Conservation (phyloP, 1,284 basidiomycete genomes). For the Boletus coffeatus region DNA sequence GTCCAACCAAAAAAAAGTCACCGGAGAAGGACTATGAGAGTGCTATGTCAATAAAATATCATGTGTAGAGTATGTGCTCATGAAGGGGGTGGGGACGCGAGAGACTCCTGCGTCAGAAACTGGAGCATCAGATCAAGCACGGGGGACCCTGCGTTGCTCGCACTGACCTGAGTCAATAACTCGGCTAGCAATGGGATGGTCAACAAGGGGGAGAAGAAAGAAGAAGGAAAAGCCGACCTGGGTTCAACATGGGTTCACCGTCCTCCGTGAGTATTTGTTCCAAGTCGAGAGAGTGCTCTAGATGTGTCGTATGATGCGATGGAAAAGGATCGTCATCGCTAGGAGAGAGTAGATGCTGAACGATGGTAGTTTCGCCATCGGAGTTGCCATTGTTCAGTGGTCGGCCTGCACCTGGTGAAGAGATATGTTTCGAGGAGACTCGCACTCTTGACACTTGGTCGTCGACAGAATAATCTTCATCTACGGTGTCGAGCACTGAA, state of each 20-base stretch:
- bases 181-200: constrained; percentile 38
- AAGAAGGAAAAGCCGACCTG: constrained; percentile 41
- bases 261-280: constrained; percentile 55
- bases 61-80: constrained; percentile 30
- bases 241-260: constrained; percentile 60
- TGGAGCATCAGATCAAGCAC: constrained; percentile 29
- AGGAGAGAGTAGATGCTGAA: constrained; percentile 22
- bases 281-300: constrained; percentile 35
- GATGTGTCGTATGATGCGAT: constrained; percentile 14
- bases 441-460: constrained; percentile 4
- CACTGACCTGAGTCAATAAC: constrained; percentile 53
- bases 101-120: constrained; percentile 44
- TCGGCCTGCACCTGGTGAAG: constrained; percentile 12
- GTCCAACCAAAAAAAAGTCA: constrained; percentile 14
- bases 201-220: background rate
- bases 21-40: constrained; percentile 13
- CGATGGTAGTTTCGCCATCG: constrained; percentile 18
- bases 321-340: constrained; percentile 16
- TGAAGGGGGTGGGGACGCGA: constrained; percentile 54
- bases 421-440: constrained; percentile 10
- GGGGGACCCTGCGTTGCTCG: constrained; percentile 11
- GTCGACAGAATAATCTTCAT: constrained; percentile 18
- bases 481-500: constrained; percentile 22
- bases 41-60: constrained; percentile 18
- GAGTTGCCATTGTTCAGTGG: constrained; percentile 4